Evolutionary conservation across 2,329 filamentous ascomycete genomes (phyloP).

Genomic region (Teratosphaeria zuluensis): DNA sequence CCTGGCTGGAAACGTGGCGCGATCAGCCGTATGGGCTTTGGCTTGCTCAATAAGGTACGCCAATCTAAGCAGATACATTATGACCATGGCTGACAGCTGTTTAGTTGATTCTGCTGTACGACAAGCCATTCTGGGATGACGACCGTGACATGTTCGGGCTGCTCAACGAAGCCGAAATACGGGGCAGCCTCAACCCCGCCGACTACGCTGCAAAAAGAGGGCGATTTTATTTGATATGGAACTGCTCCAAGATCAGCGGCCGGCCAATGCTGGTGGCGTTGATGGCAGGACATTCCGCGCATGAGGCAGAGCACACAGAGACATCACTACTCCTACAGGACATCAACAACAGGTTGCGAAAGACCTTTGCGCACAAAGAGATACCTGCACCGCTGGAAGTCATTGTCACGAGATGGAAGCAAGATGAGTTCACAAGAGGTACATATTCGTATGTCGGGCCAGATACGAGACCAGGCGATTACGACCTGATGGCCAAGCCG

Average conservation of each 20-base stretch:
- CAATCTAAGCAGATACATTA: not conserved
- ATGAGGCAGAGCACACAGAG: slow-evolving; percentile 68
- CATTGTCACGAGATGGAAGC: slow-evolving; percentile 85
- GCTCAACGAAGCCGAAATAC: slow-evolving; percentile 61
- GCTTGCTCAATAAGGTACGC: slow-evolving; percentile 75
- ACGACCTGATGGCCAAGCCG: slow-evolving; percentile 77
- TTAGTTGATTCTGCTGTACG: slow-evolving; percentile 71
- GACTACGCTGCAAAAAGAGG: slow-evolving; percentile 73
- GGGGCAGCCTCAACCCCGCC: slow-evolving; percentile 62
- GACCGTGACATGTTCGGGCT: slow-evolving; percentile 89
- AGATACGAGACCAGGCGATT: slow-evolving; percentile 73
- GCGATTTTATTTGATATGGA: slow-evolving; percentile 98
- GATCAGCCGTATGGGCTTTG: slow-evolving; percentile 79
- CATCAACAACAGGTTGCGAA: slow-evolving; percentile 66
- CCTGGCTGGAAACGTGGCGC: slow-evolving; percentile 75
- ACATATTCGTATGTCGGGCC: slow-evolving; percentile 93
- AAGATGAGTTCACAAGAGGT: slow-evolving; percentile 81
- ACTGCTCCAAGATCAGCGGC: slow-evolving; percentile 81
- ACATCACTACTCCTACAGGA: slow-evolving; percentile 71
- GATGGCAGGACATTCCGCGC: slow-evolving; percentile 91
- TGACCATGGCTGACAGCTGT: slow-evolving; percentile 5
- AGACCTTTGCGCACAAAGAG: slow-evolving; percentile 53
- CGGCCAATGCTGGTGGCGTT: slow-evolving; percentile 76
- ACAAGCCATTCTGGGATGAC: slow-evolving; percentile 82
- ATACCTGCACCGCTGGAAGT: slow-evolving; percentile 76